Base-by-base conservation (phyloP, 2,329 filamentous ascomycete genomes). In the Didymella lethalis region DNA sequence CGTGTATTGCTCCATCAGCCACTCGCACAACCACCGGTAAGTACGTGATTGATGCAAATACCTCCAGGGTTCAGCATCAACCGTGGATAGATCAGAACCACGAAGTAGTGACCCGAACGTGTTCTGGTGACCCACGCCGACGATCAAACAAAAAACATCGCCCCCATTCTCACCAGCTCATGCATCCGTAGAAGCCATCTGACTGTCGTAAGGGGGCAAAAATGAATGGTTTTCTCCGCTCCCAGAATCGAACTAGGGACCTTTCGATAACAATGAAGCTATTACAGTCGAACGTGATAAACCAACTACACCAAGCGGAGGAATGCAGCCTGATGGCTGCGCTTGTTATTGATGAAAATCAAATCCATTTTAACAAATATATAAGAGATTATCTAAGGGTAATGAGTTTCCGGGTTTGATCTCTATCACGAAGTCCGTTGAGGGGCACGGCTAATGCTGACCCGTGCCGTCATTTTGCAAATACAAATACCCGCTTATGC, bases 311-410 rank as follows among this genome's bases (percentile, higher is more conserved):
- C 32, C 32, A 34, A 34, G 32, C 32, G 32, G 32, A 34, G 32
- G 12, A 16, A 16, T 34, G 32, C 32, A 34, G 1, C 32, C 32
- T 3, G 14, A 18, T 16, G 12, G 32, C 3, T 34, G 32, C 32
- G 32, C 32, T 34, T 34, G 32, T 34, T 34, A 29, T 34, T 4
- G 12, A 34, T 34, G 12, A 8, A 5, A 5, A 1, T 1, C 5
- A 5, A 16, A 16, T 3, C 7, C 2, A 6, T 16, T 4, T 16
- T 16, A 1, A 16, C 2, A 16, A 16, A 16, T 34, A 3, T 16
- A 34, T 34, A 16, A 3, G 12, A 2, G 2, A 1, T 4, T 16
- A 34, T 4, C 2, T 16, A 2, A 1, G 4, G 3, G 12, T 1
- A 34, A 16, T 16, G 12, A 34, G 4, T 8, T 3, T 4, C 1